phyloP scores from a whole-genome alignment of 805 yeast species.

The Yarrowia deformans region DNA sequence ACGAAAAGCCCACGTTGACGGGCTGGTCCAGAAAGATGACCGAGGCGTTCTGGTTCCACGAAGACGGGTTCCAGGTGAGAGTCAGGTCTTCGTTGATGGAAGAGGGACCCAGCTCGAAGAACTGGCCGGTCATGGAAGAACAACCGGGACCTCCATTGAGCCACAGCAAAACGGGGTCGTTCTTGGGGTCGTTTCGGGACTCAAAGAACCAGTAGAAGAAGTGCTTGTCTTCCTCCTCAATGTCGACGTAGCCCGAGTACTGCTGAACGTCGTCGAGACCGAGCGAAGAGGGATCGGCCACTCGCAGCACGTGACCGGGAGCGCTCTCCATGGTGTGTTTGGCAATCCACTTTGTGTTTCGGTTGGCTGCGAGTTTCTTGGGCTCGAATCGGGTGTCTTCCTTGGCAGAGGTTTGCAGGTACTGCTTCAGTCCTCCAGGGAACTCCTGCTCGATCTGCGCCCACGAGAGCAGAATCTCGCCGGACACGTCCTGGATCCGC shows the following conservation, averaged over 20 bases:
- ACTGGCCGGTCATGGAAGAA: constrained; percentile 85
- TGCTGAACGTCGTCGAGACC: constrained; percentile 77
- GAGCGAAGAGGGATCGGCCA: constrained; percentile 65
- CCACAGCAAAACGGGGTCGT: constrained; percentile 90
- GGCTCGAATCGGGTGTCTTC: constrained; percentile 22
- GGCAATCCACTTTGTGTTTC: constrained; percentile 33
- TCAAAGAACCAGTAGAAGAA: constrained; percentile 95
- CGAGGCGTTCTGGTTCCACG: constrained; percentile 92
- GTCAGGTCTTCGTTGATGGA: constrained; percentile 67
- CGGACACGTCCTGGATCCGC: constrained; percentile 18
- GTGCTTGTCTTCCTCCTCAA: constrained; percentile 79
- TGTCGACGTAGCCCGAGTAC: constrained; percentile 75
- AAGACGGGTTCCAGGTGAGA: constrained; percentile 78
- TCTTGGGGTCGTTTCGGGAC: constrained; percentile 83
- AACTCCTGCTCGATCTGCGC: constrained; percentile 25
- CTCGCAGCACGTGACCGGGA: constrained; percentile 61
- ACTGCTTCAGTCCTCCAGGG: constrained; percentile 17
- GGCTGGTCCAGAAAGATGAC: constrained; percentile 95
- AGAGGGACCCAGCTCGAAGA: constrained; percentile 92
- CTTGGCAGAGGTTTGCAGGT: not conserved
- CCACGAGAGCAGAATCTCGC: constrained; percentile 21
- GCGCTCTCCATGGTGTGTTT: constrained; percentile 22
- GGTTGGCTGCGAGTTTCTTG: constrained; percentile 22
- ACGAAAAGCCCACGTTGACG: constrained; percentile 89
- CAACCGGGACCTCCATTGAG: constrained; percentile 98